Conservation (phyloP, 1,139 yeast genomes). For the Yamadazyma pseudoaaseri region DNA sequence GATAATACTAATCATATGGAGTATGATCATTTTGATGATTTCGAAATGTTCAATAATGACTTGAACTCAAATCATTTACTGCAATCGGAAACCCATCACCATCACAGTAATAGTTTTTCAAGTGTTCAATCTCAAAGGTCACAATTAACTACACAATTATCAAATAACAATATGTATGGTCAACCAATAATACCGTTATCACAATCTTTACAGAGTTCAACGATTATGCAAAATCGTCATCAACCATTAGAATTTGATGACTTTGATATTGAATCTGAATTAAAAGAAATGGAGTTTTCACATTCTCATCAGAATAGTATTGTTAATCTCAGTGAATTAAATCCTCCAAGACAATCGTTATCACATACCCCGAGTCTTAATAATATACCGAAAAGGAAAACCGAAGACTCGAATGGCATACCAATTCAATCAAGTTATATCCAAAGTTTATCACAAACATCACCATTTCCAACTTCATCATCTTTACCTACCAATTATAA, state of each 20-base stretch:
- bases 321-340: conserved; percentile 12
- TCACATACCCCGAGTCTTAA: conserved; percentile 7
- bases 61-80: neutral
- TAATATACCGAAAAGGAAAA: conserved; percentile 3
- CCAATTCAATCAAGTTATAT: conserved; percentile 4
- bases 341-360: conserved; percentile 6
- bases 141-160: neutral
- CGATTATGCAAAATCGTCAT: conserved; percentile 1
- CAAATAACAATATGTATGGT: neutral
- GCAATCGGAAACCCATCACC: conserved; percentile 1
- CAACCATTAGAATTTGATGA: conserved; percentile 9
- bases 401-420: neutral
- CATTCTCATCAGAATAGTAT: conserved; percentile 16
- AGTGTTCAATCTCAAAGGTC: conserved; percentile 1
- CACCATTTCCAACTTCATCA: conserved; percentile 10
- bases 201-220: neutral
- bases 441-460: conserved; percentile 2
- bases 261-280: conserved; percentile 7
- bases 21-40: conserved; percentile 2
- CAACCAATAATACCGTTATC: neutral
- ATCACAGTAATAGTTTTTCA: conserved; percentile 3
- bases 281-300: conserved; percentile 6
- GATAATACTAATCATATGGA: neutral
- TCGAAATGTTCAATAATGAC: neutral
- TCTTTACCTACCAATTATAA: conserved; percentile 14